These are phyloP conservation scores for Coemansia asiatica DNA, from an alignment of 192 early-diverging fungal species.

Conservation along the genomic window DNA sequence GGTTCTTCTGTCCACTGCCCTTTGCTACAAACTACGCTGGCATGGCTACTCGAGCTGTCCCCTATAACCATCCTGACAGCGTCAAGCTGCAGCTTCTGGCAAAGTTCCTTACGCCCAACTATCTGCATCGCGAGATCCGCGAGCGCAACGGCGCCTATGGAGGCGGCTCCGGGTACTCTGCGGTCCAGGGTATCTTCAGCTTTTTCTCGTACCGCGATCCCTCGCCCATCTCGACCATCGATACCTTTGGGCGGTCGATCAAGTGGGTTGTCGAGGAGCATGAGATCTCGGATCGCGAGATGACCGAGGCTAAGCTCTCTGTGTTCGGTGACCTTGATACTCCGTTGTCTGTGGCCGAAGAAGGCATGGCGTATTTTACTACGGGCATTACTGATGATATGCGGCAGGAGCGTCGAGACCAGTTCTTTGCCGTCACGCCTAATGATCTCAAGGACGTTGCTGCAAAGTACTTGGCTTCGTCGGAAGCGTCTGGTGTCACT, in stretches of 20 bases:
- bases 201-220: conserved; percentile 96
- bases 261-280: conserved; percentile 64
- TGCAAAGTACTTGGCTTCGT: conserved; percentile 58
- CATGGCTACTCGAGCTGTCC: conserved; percentile 71
- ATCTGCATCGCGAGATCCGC: conserved; percentile 93
- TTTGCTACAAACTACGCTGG: conserved; percentile 85
- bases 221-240: conserved; percentile 67
- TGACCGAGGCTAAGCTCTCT: conserved; percentile 90
- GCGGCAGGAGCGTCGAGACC: conserved; percentile 80
- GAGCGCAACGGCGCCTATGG: conserved; percentile 98
- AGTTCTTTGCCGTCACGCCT: conserved; percentile 67
- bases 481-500: conserved; percentile 5
- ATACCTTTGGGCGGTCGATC: conserved; percentile 64
- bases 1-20: conserved; percentile 80
- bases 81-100: conserved; percentile 76
- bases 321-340: conserved; percentile 83
- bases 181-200: conserved; percentile 74
- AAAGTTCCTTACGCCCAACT: conserved; percentile 81
- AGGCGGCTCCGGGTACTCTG: conserved; percentile 77
- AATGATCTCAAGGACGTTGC: conserved; percentile 74
- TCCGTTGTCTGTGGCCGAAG: conserved; percentile 78
- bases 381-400: conserved; percentile 81
- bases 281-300: conserved; percentile 59
- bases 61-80: conserved; percentile 81
- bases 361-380: conserved; percentile 81